Percentiles rank a stretch among this genome's conserved stretches.
These are phyloP conservation scores for Aspergillus sp. DNA, from an alignment of 2,329 filamentous ascomycete genomes.

Conservation along the genomic window DNA sequence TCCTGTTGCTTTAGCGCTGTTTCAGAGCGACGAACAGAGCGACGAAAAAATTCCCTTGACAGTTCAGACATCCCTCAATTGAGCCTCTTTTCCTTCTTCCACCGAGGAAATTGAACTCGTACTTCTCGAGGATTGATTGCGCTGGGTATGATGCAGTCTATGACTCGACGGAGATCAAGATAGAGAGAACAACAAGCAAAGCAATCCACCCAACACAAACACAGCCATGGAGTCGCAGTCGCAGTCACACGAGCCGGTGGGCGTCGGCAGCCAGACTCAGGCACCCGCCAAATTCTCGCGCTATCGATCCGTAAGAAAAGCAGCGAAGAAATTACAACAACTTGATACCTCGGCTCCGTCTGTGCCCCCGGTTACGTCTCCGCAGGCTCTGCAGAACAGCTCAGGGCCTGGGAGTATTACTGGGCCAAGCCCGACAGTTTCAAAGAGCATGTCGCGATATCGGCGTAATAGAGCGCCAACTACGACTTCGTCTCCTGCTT, in stretches of 20 bases:
- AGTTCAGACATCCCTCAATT: too few relatives aligned
- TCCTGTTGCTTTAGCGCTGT: too few relatives aligned
- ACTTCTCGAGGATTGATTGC: too few relatives aligned
- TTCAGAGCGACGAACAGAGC: too few relatives aligned
- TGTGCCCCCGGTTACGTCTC: constrained; percentile 13
- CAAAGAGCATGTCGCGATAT: constrained; percentile 31
- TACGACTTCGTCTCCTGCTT: constrained; percentile 9
- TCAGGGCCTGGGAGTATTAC: background rate
- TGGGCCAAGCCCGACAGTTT: constrained; percentile 14
- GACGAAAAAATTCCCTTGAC: too few relatives aligned
- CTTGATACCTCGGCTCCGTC: constrained; percentile 4
- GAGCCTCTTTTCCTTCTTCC: too few relatives aligned
- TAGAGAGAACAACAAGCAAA: too few relatives aligned
- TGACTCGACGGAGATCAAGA: too few relatives aligned
- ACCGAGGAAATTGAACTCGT: too few relatives aligned
- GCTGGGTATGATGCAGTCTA: too few relatives aligned
- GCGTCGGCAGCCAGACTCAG: constrained; percentile 2
- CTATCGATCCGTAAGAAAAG: constrained; percentile 54
- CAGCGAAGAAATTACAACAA: constrained; percentile 29
- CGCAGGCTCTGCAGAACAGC: constrained; percentile 5
- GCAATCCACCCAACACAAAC: too few relatives aligned
- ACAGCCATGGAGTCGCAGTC: too few relatives aligned
- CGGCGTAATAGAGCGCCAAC: constrained; percentile 22
- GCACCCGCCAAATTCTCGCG: constrained; percentile 48
- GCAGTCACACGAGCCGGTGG: background rate